phyloP scores from a whole-genome alignment of 2,329 filamentous ascomycete genomes.

The Aspergillus pseudoterreus region DNA sequence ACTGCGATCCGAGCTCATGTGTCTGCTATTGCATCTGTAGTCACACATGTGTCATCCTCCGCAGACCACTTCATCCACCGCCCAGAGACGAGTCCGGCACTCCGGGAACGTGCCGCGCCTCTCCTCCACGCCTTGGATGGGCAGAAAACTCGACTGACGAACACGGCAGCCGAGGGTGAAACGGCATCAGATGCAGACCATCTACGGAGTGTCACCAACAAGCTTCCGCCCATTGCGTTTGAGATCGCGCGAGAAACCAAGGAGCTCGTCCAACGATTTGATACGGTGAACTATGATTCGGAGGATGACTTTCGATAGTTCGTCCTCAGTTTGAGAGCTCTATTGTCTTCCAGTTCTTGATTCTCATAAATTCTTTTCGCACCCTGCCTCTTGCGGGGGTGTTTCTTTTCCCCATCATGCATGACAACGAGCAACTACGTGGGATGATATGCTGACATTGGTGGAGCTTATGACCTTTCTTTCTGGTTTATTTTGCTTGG shows the following conservation, averaged over 20 bases:
- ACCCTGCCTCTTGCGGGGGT: background rate
- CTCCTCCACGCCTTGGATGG: constrained; percentile 50
- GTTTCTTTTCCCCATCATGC: constrained; percentile 15
- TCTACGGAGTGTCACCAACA: constrained; percentile 59
- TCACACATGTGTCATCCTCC: constrained; percentile 65
- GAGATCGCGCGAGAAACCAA: constrained; percentile 80
- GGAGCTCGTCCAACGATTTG: constrained; percentile 58
- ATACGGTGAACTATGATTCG: constrained; percentile 35
- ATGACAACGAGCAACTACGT: constrained; percentile 25
- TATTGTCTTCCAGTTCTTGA: background rate
- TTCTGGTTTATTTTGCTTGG: constrained; percentile 17
- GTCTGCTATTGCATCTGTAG: constrained; percentile 64
- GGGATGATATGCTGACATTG: constrained; percentile 21
- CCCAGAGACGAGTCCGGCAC: constrained; percentile 44
- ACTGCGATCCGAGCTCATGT: constrained; percentile 67
- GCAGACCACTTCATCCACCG: constrained; percentile 56
- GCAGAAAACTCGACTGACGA: constrained; percentile 63
- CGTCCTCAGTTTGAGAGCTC: background rate
- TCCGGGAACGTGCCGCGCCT: constrained; percentile 46
- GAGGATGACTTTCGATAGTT: constrained; percentile 40
- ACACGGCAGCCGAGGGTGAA: constrained; percentile 59
- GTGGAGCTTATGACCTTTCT: constrained; percentile 16
- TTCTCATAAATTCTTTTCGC: background rate
- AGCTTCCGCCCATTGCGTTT: constrained; percentile 79
- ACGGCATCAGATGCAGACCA: constrained; percentile 55